Evolutionary conservation across 148 eudicot genomes (phyloP), one percentile per base, ranked within the genome.

Genomic region (Chenopodium quinoa): DNA sequence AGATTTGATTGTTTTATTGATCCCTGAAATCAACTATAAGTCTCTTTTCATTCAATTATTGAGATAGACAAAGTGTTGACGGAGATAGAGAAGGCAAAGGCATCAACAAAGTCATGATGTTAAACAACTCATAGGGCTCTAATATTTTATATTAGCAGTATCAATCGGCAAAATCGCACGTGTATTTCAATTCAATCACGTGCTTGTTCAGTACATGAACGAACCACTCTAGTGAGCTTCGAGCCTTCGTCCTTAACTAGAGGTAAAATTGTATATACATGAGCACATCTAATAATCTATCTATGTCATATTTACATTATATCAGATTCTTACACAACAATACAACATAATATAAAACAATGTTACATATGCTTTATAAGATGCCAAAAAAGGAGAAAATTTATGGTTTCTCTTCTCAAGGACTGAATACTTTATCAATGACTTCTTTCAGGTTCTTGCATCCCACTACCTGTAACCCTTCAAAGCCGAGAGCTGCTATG

Each of bases 391-490:
- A 67, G 16, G 58, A 56, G 22, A 46, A 40, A 22, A 31, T 19
- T 25, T 25, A 10, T 56, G 46, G 25, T 58, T 34, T 13, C 64
- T 20, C 13, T 48, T 71, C 82, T 74, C 14, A 78, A 31, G 17
- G 32, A 22, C 23, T 81, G 81, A 97, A 94, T 58, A 97, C 97
- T 56, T 32, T 65, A 82, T 87, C 82, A 67, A 97, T 92, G 77
- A 97, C 91, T 84, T 97, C 90, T 84, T 94, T 97, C 83, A 97
- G 69, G 84, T 94, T 92, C 64, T 62, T 83, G 86, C 99, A 97
- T 17, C 97, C 93, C 40, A 97, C 71, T 44, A 97, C 78, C 85
- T 87, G 78, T 46, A 88, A 83, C 2, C 79, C 95, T 31, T 78
- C 84, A 81, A 84, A 77, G 60, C 80, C 83, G 13, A 90, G 52